phyloP scores from a whole-genome alignment of 495 filamentous ascomycete genomes.

The Glarea lozoyensis region DNA sequence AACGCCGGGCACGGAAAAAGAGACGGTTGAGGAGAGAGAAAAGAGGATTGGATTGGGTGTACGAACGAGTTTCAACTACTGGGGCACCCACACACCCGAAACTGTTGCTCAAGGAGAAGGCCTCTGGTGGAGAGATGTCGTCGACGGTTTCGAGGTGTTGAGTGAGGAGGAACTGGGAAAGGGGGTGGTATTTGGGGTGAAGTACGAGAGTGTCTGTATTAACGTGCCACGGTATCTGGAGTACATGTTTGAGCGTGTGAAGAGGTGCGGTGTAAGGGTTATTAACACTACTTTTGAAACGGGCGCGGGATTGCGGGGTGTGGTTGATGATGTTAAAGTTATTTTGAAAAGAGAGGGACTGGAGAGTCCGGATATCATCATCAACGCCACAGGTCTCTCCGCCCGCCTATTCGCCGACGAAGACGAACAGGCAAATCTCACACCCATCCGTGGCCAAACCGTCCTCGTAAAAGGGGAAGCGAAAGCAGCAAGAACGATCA shows the following conservation, averaged over 20 bases:
- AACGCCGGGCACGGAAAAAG: neutral
- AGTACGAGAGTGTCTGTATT: slow-evolving; percentile 9
- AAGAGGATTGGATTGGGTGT: slow-evolving; percentile 9
- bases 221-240: slow-evolving; percentile 11
- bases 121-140: slow-evolving; percentile 13
- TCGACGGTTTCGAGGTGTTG: slow-evolving; percentile 10
- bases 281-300: slow-evolving; percentile 5
- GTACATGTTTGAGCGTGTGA: slow-evolving; percentile 3
- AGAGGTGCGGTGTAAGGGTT: slow-evolving; percentile 2
- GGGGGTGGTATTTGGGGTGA: slow-evolving; percentile 8
- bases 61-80: slow-evolving; percentile 5
- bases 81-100: slow-evolving; percentile 9
- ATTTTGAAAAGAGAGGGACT: slow-evolving; percentile 2
- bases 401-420: slow-evolving; percentile 7
- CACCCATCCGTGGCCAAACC: slow-evolving; percentile 16
- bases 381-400: slow-evolving; percentile 12
- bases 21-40: neutral
- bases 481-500: slow-evolving; percentile 1
- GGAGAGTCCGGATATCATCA: neutral
- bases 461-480: slow-evolving; percentile 17
- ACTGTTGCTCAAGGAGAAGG: slow-evolving; percentile 9
- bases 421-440: slow-evolving; percentile 11
- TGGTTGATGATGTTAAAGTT: slow-evolving; percentile 4
- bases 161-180: slow-evolving; percentile 1
- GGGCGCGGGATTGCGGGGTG: slow-evolving; percentile 6